Percentiles rank a stretch among this genome's conserved stretches.
Evolutionary conservation across 2,329 filamentous ascomycete species (phyloP).

Genomic region (Byssochlamys sp.): DNA sequence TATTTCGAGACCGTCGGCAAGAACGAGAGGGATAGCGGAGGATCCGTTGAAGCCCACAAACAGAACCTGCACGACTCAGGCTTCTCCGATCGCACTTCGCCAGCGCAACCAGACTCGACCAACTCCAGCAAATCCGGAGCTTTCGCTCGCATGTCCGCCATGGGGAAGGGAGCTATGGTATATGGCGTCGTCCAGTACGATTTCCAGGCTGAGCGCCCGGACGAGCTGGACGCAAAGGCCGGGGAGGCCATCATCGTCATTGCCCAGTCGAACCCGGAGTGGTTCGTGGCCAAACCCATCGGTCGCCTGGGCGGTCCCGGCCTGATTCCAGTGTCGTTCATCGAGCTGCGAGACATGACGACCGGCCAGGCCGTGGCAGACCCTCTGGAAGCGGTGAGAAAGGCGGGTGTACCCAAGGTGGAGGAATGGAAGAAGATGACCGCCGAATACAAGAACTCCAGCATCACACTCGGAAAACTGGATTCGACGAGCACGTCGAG

Average conservation of each 20-base stretch:
- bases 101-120: constrained; percentile 24
- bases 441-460: constrained; percentile 97
- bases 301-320: constrained; percentile 89
- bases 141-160: constrained; percentile 34
- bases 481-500: constrained; percentile 37
- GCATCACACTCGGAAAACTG: constrained; percentile 89
- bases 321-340: constrained; percentile 89
- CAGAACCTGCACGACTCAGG: constrained; percentile 78
- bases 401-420: constrained; percentile 83
- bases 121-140: constrained; percentile 24
- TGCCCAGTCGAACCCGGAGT: constrained; percentile 94
- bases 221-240: constrained; percentile 88
- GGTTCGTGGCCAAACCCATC: constrained; percentile 99
- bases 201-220: constrained; percentile 87
- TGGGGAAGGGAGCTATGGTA: constrained; percentile 70
- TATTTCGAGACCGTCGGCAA: constrained; percentile 90
- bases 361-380: constrained; percentile 74
- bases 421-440: constrained; percentile 99
- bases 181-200: constrained; percentile 97
- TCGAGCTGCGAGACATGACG: constrained; percentile 90
- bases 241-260: constrained; percentile 97
- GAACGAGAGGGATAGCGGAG: constrained; percentile 78
- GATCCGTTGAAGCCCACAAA: constrained; percentile 48
- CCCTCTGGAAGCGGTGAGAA: constrained; percentile 71
- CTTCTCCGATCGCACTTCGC: constrained; percentile 56